phyloP scores from a whole-genome alignment of 441 rosid genomes.

The Populus hybrid region DNA sequence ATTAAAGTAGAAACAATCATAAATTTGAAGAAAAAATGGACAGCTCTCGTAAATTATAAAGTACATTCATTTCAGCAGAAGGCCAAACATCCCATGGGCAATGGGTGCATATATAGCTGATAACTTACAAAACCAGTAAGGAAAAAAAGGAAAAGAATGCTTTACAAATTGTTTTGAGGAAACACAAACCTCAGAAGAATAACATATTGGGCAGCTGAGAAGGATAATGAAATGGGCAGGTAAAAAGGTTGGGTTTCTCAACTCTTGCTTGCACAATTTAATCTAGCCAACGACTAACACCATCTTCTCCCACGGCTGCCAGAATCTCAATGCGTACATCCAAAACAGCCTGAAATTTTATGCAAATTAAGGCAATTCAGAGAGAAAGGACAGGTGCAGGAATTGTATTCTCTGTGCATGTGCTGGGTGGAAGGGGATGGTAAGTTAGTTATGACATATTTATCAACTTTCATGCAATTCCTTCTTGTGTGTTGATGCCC shows the following conservation, averaged over 20 bases:
- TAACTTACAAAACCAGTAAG: not conserved
- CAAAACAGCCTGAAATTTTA: conserved; percentile 69
- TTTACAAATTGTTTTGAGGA: conserved; percentile 39
- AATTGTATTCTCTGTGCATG: not conserved
- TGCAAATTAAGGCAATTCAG: conserved; percentile 16
- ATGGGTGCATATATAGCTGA: conserved; percentile 6
- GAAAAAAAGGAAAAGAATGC: conserved; percentile 15
- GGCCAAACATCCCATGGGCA: conserved; percentile 10
- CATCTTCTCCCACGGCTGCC: conserved; percentile 75
- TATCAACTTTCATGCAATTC: not conserved
- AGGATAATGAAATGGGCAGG: conserved; percentile 1
- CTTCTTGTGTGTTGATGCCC: not conserved
- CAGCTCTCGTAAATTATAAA: conserved; percentile 9
- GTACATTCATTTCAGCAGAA: conserved; percentile 12
- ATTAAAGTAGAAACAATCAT: not conserved
- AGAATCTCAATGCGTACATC: conserved; percentile 77
- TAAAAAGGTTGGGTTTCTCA: not conserved
- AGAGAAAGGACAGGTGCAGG: not conserved
- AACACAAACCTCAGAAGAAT: conserved; percentile 18
- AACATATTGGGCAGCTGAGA: not conserved
- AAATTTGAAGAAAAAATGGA: not conserved
- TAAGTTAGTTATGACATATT: not conserved
- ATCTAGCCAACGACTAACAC: conserved; percentile 87
- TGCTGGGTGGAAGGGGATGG: not conserved
- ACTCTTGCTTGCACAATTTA: conserved; percentile 26